A percentile compares a stretch with the other conserved stretches of the same genome.
Evolutionary conservation across 352 stramenopile species (phyloP).

Genomic region (Pythium phragmitis): DNA sequence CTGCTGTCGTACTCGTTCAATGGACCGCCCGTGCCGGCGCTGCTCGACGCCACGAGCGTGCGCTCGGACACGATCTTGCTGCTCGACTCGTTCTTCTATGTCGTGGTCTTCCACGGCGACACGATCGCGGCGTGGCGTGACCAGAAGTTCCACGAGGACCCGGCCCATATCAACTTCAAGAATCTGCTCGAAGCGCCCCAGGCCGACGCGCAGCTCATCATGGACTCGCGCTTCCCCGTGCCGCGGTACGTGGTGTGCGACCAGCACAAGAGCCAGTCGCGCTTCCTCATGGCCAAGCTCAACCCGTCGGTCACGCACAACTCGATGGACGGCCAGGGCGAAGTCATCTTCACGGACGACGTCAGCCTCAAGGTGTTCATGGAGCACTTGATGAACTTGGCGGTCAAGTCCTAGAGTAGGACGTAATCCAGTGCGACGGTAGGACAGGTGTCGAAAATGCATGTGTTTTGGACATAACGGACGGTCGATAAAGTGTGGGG

Average conservation of each 20-base stretch:
- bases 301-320: conserved; percentile 98
- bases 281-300: conserved; percentile 99
- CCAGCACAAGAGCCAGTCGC: conserved; percentile 98
- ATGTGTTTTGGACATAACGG: conserved; percentile 6
- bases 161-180: conserved; percentile 98
- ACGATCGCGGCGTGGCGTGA: conserved; percentile 99
- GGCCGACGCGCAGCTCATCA: conserved; percentile 98
- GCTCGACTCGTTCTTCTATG: conserved; percentile 99
- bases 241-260: conserved; percentile 99
- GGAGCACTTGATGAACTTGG: conserved; percentile 96
- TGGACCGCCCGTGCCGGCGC: conserved; percentile 86
- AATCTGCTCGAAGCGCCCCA: conserved; percentile 97
- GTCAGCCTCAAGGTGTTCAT: conserved; percentile 99
- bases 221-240: conserved; percentile 98
- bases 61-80: conserved; percentile 98
- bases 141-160: conserved; percentile 93
- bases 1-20: conserved; percentile 98
- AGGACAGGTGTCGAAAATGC: conserved; percentile 17
- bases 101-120: conserved; percentile 99
- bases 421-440: background rate
- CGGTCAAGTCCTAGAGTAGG: conserved; percentile 74
- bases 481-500: too few relatives aligned
- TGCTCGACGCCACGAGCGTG: conserved; percentile 91
- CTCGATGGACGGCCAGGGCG: conserved; percentile 90
- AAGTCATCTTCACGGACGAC: conserved; percentile 99